Conservation (phyloP, 164 flowering plant genomes). For the Macadamia integrifolia region DNA sequence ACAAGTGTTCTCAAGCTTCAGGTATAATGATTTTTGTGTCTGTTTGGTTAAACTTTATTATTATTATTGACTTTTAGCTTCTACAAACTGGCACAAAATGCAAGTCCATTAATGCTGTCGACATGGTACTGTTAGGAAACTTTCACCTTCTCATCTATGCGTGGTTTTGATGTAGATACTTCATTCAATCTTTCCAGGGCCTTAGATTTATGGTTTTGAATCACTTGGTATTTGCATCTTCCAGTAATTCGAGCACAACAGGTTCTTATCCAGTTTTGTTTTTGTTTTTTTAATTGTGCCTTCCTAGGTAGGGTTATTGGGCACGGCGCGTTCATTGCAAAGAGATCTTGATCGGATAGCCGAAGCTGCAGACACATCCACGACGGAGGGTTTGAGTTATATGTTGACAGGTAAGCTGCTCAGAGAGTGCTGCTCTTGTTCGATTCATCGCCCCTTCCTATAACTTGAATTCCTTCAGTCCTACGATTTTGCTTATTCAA, state of each 20-base stretch:
- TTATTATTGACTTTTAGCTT: background rate
- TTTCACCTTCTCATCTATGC: too few relatives aligned
- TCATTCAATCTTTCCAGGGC: background rate
- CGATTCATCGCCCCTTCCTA: background rate
- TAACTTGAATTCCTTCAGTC: background rate
- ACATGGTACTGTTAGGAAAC: too few relatives aligned
- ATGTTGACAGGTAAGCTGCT: slow-evolving; percentile 64
- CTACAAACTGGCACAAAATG: too few relatives aligned
- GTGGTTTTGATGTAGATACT: background rate
- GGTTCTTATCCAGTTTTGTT: background rate
- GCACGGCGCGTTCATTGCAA: slow-evolving; percentile 80
- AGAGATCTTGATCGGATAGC: slow-evolving; percentile 87
- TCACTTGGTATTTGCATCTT: background rate
- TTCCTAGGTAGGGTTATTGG: slow-evolving; percentile 79
- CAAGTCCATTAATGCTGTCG: too few relatives aligned
- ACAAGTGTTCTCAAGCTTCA: slow-evolving; percentile 91
- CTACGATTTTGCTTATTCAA: too few relatives aligned
- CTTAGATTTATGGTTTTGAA: background rate
- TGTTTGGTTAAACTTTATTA: background rate
- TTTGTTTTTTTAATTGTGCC: slow-evolving; percentile 2
- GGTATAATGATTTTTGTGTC: slow-evolving; percentile 31
- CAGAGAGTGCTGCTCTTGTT: background rate
- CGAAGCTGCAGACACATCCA: slow-evolving; percentile 78
- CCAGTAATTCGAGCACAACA: too few relatives aligned
- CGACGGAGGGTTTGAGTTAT: slow-evolving; percentile 67